These are phyloP conservation scores for Lentinula aciculospora DNA, from an alignment of 768 basidiomycete genomes.

Conservation along the genomic window DNA sequence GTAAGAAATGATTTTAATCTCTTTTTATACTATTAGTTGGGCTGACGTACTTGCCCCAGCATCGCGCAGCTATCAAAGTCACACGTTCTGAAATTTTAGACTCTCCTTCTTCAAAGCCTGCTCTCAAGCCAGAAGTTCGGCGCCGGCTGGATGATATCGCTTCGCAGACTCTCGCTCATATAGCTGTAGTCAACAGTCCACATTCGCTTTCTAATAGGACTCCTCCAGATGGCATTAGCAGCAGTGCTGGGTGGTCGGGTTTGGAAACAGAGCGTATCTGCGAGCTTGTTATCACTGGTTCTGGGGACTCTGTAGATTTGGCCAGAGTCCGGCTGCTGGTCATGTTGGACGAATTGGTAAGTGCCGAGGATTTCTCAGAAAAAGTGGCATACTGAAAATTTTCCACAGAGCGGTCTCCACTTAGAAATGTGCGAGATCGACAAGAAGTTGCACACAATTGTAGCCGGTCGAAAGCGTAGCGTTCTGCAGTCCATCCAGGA, in stretches of 20 bases:
- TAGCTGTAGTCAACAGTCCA: slow-evolving; percentile 88
- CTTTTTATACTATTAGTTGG: slow-evolving; percentile 6
- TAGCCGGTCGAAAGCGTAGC: slow-evolving; percentile 84
- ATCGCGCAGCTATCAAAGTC: slow-evolving; percentile 83
- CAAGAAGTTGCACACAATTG: slow-evolving; percentile 87
- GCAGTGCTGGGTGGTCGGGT: slow-evolving; percentile 77
- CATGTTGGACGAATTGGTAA: slow-evolving; percentile 90
- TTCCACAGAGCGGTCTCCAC: slow-evolving; percentile 79
- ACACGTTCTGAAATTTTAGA: slow-evolving; percentile 92
- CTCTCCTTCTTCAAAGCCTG: slow-evolving; percentile 69
- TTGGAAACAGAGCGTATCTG: slow-evolving; percentile 93
- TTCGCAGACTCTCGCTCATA: slow-evolving; percentile 85
- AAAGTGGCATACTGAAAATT: slow-evolving; percentile 14
- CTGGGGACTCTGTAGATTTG: slow-evolving; percentile 84
- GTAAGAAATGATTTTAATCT: slow-evolving; percentile 31
- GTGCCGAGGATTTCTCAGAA: slow-evolving; percentile 24
- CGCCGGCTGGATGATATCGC: slow-evolving; percentile 92
- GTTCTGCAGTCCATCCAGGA: slow-evolving; percentile 91
- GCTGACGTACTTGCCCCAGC: slow-evolving; percentile 35
- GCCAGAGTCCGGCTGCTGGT: slow-evolving; percentile 88
- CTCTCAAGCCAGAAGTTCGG: slow-evolving; percentile 77
- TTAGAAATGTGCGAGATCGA: slow-evolving; percentile 92
- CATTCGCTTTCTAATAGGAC: slow-evolving; percentile 69
- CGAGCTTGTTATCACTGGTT: slow-evolving; percentile 86
- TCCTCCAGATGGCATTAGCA: slow-evolving; percentile 72